Evolutionary conservation across 2,329 filamentous ascomycete species (phyloP), one percentile per base, ranked within the genome.

Genomic region (Fusarium kyushuense): DNA sequence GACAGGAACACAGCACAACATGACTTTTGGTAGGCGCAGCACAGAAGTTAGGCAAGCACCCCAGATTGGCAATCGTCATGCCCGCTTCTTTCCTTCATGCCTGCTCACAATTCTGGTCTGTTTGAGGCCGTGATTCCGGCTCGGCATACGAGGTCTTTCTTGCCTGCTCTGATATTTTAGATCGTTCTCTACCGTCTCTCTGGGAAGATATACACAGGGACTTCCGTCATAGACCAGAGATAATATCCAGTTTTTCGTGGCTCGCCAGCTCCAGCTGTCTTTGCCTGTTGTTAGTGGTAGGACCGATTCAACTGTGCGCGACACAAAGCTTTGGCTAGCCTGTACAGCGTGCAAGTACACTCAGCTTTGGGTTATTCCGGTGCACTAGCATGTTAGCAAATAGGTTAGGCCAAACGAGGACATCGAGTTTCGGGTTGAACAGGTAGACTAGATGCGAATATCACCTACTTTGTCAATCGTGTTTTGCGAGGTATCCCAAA

Each of bases 41-140:
- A 38, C 41, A 38, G 29, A 27, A 42, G 35, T 48, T 40, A 49
- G 55, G 49, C 54, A 58, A 35, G 40, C 41, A 48, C 54, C 32
- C 53, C 32, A 58, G 45, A 45, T 48, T 53, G 49, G 56, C 61
- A 69, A 49, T 70, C 63, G 67, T 70, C 67, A 67, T 65, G 58
- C 58, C 41, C 32, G 47, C 33, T 57, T 64, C 33, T 57, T 64
- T 52, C 52, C 33, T 47, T 59, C 41, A 48, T 41, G 57, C 57
- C 49, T 38, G 58, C 43, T 59, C 54, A 25, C 23, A 30, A 17
- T 13, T 32, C 23, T 57, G 17, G 47, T 32, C 25, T 58, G 47
- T 32, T 21, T 58, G 49, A 54, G 67, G 63, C 67, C 67, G 67
- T 65, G 47, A 67, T 58, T 49, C 67, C 67, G 67, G 63, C 67